Evolutionary conservation across 108 stramenopile species (phyloP).

Genomic region (Conticribra guillardii): DNA sequence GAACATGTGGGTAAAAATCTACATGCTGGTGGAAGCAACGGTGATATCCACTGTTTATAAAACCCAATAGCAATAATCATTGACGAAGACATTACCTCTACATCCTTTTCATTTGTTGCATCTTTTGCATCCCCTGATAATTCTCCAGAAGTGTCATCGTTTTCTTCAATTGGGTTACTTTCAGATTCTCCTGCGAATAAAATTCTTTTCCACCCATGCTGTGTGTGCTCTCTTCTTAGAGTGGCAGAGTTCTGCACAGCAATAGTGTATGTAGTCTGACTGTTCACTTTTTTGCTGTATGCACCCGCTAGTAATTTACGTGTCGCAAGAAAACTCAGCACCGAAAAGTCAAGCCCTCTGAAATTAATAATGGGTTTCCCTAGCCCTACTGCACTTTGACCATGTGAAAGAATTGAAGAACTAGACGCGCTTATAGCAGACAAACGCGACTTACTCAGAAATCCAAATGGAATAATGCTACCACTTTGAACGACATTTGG

Average conservation of each 20-base stretch:
- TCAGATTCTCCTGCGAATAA: not conserved
- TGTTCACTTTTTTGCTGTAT: not conserved
- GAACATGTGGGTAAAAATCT: conserved; percentile 89
- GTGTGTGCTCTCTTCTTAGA: not conserved
- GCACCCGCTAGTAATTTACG: not conserved
- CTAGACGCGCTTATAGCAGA: no score
- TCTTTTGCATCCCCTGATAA: conserved; percentile 2
- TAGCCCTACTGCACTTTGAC: not conserved
- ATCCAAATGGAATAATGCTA: no score
- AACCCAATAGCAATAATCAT: conserved; percentile 83
- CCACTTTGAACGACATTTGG: not conserved
- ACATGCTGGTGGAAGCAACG: conserved; percentile 86
- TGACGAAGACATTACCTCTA: conserved; percentile 38
- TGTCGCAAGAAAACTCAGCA: not conserved
- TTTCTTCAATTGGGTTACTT: not conserved
- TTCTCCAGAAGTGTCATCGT: conserved; percentile 9
- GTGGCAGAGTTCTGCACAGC: not conserved
- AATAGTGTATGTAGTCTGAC: not conserved
- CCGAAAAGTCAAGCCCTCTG: not conserved
- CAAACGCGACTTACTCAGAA: no score
- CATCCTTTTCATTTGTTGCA: conserved; percentile 12
- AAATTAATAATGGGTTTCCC: not conserved
- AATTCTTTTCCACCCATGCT: not conserved
- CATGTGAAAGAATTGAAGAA: not conserved
- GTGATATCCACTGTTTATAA: conserved; percentile 86